Evolutionary conservation across 2,329 filamentous ascomycete species (phyloP).

Genomic region (Dactylella cylindrospora): DNA sequence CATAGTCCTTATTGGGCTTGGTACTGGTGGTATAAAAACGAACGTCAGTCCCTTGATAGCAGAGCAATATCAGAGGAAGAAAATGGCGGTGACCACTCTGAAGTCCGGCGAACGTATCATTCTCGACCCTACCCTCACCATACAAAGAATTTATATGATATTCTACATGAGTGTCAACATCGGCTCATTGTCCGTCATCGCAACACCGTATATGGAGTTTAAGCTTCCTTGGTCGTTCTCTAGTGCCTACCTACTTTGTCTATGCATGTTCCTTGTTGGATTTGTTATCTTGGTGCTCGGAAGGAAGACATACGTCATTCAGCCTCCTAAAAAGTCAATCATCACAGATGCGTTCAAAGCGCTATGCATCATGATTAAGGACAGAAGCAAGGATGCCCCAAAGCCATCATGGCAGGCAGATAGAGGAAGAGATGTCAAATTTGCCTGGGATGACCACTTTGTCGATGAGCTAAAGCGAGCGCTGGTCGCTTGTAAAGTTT

Average conservation of each 20-base stretch:
- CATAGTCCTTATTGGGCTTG: constrained; percentile 65
- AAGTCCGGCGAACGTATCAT: constrained; percentile 62
- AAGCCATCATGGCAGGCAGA: constrained; percentile 67
- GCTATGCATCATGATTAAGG: constrained; percentile 59
- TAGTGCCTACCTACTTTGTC: constrained; percentile 59
- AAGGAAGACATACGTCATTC: constrained; percentile 57
- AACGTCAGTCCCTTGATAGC: constrained; percentile 64
- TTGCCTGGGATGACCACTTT: constrained; percentile 68
- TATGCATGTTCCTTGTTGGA: constrained; percentile 65
- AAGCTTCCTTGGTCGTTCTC: constrained; percentile 63
- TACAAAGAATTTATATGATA: constrained; percentile 71
- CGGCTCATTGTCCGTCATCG: constrained; percentile 68
- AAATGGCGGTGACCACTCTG: constrained; percentile 58
- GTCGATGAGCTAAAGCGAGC: constrained; percentile 70
- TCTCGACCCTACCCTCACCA: constrained; percentile 67
- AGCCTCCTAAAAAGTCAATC: constrained; percentile 63
- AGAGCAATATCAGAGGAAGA: constrained; percentile 65
- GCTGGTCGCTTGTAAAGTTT: constrained; percentile 70
- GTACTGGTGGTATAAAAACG: constrained; percentile 70
- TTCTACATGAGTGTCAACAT: constrained; percentile 75
- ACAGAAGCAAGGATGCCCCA: constrained; percentile 58
- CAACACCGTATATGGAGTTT: constrained; percentile 68
- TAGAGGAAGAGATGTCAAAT: constrained; percentile 51
- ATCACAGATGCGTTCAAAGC: constrained; percentile 66
- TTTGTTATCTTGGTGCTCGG: constrained; percentile 58